These are phyloP conservation scores for Adiantum capillusveneris DNA, from an alignment of 75 land plant genomes.

Conservation along the genomic window DNA sequence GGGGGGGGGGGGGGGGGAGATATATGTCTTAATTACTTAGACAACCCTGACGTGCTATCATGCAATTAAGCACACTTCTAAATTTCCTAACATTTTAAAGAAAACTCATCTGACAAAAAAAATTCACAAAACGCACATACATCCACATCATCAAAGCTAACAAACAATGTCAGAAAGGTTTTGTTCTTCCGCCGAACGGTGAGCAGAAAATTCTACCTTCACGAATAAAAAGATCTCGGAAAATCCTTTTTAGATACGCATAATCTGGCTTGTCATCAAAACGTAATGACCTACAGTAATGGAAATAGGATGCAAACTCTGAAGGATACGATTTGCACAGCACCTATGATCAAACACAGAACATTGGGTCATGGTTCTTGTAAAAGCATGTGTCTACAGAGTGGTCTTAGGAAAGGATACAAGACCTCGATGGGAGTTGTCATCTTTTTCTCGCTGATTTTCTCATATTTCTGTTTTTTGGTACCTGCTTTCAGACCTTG, in stretches of 20 bases:
- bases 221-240: constrained; percentile 60
- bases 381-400: too few species aligned
- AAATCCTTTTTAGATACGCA: constrained; percentile 37
- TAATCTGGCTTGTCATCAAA: constrained; percentile 60
- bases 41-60: too few species aligned
- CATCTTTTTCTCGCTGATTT: constrained; percentile 95
- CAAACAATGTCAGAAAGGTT: too few species aligned
- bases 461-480: constrained; percentile 95
- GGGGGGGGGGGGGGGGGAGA: too few species aligned
- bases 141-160: too few species aligned
- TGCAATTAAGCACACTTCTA: too few species aligned
- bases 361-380: background rate
- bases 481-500: constrained; percentile 93
- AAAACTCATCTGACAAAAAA: too few species aligned
- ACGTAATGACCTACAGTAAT: constrained; percentile 43
- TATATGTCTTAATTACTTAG: too few species aligned
- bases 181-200: too few species aligned
- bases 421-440: constrained; percentile 86
- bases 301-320: constrained; percentile 48
- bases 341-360: constrained; percentile 17
- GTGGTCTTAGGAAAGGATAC: too few species aligned
- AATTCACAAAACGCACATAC: too few species aligned
- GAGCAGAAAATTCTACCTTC: constrained; percentile 30
- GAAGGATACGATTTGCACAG: constrained; percentile 81
- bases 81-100: too few species aligned